Conservation (phyloP, 2,329 filamentous ascomycete species). For the Penicillium sp. region DNA sequence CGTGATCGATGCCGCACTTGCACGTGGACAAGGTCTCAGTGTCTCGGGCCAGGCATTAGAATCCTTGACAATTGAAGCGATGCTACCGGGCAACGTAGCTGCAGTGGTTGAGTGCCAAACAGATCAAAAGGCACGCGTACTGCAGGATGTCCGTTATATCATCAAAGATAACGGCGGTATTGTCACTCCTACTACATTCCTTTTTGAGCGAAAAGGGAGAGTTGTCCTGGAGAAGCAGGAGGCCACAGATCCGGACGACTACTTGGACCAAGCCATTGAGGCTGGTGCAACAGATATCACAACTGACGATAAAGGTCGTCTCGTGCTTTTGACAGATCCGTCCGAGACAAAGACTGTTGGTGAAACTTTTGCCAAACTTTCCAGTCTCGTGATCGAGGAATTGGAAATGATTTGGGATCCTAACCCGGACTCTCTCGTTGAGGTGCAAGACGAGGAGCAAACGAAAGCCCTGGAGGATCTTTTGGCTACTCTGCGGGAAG, state of each 20-base stretch:
- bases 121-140: constrained; percentile 72
- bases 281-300: constrained; percentile 66
- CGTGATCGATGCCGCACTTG: constrained; percentile 81
- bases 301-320: constrained; percentile 66
- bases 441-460: constrained; percentile 59
- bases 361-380: constrained; percentile 62
- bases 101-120: constrained; percentile 84
- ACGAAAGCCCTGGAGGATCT: constrained; percentile 63
- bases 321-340: constrained; percentile 72
- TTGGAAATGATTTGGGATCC: constrained; percentile 84
- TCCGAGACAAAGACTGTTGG: constrained; percentile 65
- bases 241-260: constrained; percentile 63
- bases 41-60: constrained; percentile 76
- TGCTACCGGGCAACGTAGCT: constrained; percentile 72
- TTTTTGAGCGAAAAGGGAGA: constrained; percentile 80
- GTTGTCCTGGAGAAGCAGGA: constrained; percentile 68
- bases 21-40: constrained; percentile 83
- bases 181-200: constrained; percentile 73
- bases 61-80: constrained; percentile 73
- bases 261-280: constrained; percentile 80
- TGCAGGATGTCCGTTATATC: constrained; percentile 71
- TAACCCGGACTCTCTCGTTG: constrained; percentile 75
- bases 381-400: constrained; percentile 68
- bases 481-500: constrained; percentile 58
- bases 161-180: constrained; percentile 73